Base-by-base conservation (phyloP, 1,284 basidiomycete genomes). In the Hemileia vastatrix region DNA sequence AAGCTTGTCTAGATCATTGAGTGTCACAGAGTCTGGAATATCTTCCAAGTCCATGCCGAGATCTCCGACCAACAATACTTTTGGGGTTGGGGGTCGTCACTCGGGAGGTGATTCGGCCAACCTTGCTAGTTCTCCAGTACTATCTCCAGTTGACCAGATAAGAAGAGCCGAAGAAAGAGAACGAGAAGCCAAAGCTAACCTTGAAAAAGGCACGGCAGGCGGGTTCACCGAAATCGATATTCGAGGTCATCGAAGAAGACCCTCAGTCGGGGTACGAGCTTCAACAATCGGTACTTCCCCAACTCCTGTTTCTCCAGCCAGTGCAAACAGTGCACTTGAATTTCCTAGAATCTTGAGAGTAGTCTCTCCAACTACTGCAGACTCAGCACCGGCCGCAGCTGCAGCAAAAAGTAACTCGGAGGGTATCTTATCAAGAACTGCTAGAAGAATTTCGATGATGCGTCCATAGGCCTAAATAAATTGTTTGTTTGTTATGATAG, bases 131-230 rank as follows among this genome's bases (percentile, higher is more conserved):
- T 67, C 79, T 88, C 36, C 89, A 86, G 2, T 81, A 84, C 66
- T 86, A 86, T 71, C 86, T 84, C 8, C 77, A 88, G 63, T 84
- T 84, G 72, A 85, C 83, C 65, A 85, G 81, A 1, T 86, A 88
- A 76, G 88, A 85, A 4, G 83, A 86, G 75, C 84, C 82, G 88
- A 89, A 71, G 85, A 83, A 11, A 83, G 84, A 64, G 87, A 90
- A 72, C 83, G 83, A 47, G 79, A 77, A 52, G 78, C 90, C 43
- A 84, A 85, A 64, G 83, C 80, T 1, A 86, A 89, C 72, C 82
- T 89, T 59, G 84, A 86, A 21, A 85, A 84, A 70, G 87, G 88
- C 3, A 80, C 79, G 2, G 77, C 79, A 49, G 80, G 86, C 50
- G 86, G 86, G 6, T 88, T 87, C 73, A 90, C 88, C 0, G 87